Base-by-base conservation (phyloP, 306 rosid genomes). In the Hippophae gyantsensis region DNA sequence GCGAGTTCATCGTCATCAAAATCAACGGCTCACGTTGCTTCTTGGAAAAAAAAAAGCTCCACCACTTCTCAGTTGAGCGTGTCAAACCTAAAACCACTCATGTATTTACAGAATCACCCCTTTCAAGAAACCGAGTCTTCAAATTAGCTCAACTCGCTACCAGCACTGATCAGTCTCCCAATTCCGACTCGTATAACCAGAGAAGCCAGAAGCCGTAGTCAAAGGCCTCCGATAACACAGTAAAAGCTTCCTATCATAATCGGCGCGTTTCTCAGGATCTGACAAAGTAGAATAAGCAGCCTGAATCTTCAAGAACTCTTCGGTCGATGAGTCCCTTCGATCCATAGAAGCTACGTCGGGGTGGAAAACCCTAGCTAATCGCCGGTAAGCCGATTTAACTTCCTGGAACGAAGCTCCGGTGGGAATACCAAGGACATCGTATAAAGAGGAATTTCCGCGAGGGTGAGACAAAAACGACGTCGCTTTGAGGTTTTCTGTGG, bases 161-260 rank as follows among this genome's bases (percentile, higher is more conserved):
- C 96, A 90, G 77, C 98, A 90, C 96, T 90, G 98, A 42, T 90
- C 98, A 10, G 98, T 83, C 84, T 90, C 98, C 98, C 98, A 90
- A 42, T 76, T 90, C 76, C 89, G 84, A 38, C 87, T 42, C 14
- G 79, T 46, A 69, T 82, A 86, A 26, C 95, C 79, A 23, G 93
- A 71, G 5, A 64, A 80, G n/a, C 66, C 56, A 3, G 84, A 57
- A 8, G 63, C 60, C 66, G 52, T 44, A 9, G 88, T 57, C 69
- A 81, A 23, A 52, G 93, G 96, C 52, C 38, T 32, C 5, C 77
- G 87, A 32, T 10, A 68, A 42, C 76, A 76, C 11, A 74, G 79
- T 62, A 82, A 58, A 1, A 64, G 44, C 54, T 78, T 79, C 66
- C 78, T 64, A 23, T 93, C 95, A 72, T 93, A 93, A 10, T 42